A percentile compares a stretch with the other conserved stretches of the same genome.
Evolutionary conservation across 2,329 filamentous ascomycete genomes (phyloP).

Genomic region (Penicillium italicum): DNA sequence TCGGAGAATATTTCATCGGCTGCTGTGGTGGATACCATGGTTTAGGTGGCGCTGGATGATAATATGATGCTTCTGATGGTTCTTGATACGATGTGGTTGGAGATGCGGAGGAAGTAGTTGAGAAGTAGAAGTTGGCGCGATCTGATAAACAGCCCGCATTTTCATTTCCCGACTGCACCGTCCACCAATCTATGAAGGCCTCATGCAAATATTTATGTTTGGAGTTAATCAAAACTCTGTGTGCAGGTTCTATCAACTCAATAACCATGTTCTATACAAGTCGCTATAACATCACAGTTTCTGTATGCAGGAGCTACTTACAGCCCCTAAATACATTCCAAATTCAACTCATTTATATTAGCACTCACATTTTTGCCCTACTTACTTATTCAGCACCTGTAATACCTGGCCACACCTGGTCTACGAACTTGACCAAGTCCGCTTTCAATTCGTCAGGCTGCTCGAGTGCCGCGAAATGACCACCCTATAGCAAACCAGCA

Average conservation of each 20-base stretch:
- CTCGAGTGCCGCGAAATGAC: conserved; percentile 53
- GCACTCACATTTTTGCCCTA: neutral
- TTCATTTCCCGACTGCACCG: neutral
- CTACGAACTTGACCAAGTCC: conserved; percentile 40
- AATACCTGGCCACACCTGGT: conserved; percentile 28
- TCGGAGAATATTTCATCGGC: conserved; percentile 37
- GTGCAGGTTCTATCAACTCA: neutral
- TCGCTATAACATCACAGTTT: neutral
- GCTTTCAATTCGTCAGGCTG: conserved; percentile 44
- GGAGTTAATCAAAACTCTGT: neutral
- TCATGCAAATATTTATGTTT: neutral
- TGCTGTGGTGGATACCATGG: neutral
- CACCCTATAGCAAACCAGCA: conserved; percentile 37
- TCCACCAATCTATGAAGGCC: neutral
- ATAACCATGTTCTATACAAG: neutral
- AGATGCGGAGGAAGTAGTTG: neutral
- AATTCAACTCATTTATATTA: neutral
- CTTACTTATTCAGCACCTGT: neutral
- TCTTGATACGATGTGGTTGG: neutral
- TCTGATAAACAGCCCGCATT: neutral
- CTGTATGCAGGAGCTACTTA: neutral
- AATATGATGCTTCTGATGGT: neutral
- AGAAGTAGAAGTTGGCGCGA: neutral
- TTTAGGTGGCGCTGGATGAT: neutral
- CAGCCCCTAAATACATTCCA: neutral